Percentiles rank a stretch among this genome's conserved stretches.
Conservation (phyloP, 2,329 filamentous ascomycete genomes). For the Pseudopithomyces chartarum region DNA sequence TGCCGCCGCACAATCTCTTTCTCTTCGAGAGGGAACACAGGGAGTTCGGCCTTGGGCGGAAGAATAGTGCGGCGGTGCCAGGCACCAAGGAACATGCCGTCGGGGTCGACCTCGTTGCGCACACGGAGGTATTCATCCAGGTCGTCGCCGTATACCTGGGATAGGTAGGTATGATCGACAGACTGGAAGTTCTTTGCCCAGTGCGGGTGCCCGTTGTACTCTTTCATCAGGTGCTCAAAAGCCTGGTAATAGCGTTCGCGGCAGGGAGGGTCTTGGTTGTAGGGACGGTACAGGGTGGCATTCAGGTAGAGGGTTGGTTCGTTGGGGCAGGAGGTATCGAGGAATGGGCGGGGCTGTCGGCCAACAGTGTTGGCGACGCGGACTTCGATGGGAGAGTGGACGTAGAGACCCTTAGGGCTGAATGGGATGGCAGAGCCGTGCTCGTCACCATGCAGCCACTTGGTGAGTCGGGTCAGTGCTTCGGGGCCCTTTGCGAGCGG, state of each 20-base stretch:
- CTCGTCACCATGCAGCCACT: slow-evolving; percentile 83
- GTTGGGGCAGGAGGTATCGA: slow-evolving; percentile 72
- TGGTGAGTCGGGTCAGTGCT: slow-evolving; percentile 78
- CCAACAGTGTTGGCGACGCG: slow-evolving; percentile 74
- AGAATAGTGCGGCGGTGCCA: slow-evolving; percentile 74
- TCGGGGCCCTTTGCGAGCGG: slow-evolving; percentile 86
- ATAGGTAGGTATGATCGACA: slow-evolving; percentile 63
- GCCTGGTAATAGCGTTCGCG: slow-evolving; percentile 80
- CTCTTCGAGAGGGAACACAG: slow-evolving; percentile 47
- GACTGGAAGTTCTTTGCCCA: slow-evolving; percentile 90
- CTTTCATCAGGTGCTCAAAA: slow-evolving; percentile 89
- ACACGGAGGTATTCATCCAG: slow-evolving; percentile 71
- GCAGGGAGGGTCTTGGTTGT: slow-evolving; percentile 77
- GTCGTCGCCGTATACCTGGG: slow-evolving; percentile 70
- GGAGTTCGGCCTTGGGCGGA: slow-evolving; percentile 32
- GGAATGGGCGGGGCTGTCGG: slow-evolving; percentile 61
- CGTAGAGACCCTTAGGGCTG: slow-evolving; percentile 76
- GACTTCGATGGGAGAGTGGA: slow-evolving; percentile 93
- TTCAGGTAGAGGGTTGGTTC: slow-evolving; percentile 86
- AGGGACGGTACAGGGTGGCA: slow-evolving; percentile 85
- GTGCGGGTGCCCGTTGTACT: slow-evolving; percentile 80
- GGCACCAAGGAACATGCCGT: slow-evolving; percentile 86
- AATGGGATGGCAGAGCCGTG: slow-evolving; percentile 75
- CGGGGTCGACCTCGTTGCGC: slow-evolving; percentile 72
- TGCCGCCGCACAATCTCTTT: slow-evolving; percentile 46